Evolutionary conservation across 108 stramenopile genomes (phyloP).

Genomic region (Schizochytrium sp.): DNA sequence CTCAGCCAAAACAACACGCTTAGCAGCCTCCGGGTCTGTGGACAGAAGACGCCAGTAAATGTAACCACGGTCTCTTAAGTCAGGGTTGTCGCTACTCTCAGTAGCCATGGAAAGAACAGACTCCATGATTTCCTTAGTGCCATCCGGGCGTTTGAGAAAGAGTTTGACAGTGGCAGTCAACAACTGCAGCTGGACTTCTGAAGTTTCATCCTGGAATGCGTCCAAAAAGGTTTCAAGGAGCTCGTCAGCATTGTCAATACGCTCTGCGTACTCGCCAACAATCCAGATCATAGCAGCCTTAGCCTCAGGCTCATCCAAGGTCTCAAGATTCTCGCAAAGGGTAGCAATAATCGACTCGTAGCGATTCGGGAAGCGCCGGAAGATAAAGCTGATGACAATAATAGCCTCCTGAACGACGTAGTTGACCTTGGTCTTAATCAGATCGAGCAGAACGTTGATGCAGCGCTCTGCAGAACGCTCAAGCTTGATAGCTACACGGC

Average conservation of each 20-base stretch:
- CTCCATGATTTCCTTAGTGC: conserved; percentile 98
- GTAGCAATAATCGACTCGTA: conserved; percentile 98
- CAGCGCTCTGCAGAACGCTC: conserved; percentile 98
- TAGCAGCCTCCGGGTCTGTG: conserved; percentile 97
- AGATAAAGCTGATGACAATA: conserved; percentile 99
- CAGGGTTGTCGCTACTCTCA: conserved; percentile 97
- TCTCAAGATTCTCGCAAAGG: conserved; percentile 97
- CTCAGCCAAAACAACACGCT: conserved; percentile 95
- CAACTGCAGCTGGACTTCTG: conserved; percentile 95
- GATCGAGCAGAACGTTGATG: conserved; percentile 95
- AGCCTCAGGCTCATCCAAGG: conserved; percentile 97
- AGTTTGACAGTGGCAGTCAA: conserved; percentile 99
- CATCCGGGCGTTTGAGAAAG: conserved; percentile 96
- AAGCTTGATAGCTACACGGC: conserved; percentile 97
- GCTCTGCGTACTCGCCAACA: conserved; percentile 99
- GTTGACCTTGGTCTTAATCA: conserved; percentile 98
- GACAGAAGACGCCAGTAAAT: conserved; percentile 98
- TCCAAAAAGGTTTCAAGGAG: conserved; percentile 96
- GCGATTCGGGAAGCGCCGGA: conserved; percentile 98
- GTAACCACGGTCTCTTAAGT: conserved; percentile 97
- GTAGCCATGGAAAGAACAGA: conserved; percentile 95
- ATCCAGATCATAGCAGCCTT: conserved; percentile 99
- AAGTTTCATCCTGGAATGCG: conserved; percentile 93
- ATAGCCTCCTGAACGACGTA: conserved; percentile 99
- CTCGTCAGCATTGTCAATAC: conserved; percentile 99